A percentile compares a stretch with the other conserved stretches of the same genome.
These are phyloP conservation scores for Suhomyces tanzawaensis DNA, from an alignment of 805 yeast species.

Conservation along the genomic window DNA sequence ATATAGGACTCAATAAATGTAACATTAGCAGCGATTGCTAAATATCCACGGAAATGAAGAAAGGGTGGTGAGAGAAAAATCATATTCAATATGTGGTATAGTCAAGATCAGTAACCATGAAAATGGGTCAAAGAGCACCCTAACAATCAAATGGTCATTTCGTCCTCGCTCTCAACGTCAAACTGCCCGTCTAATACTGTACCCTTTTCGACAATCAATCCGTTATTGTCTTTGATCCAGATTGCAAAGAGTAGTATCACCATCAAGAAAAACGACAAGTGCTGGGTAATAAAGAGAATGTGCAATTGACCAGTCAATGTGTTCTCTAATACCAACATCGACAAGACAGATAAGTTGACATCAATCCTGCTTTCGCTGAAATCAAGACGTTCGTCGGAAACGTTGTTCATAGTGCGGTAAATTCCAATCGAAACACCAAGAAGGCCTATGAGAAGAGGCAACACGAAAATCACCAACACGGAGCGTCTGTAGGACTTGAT, in stretches of 20 bases:
- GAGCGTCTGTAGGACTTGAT: slow-evolving; percentile 24
- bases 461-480: slow-evolving; percentile 22
- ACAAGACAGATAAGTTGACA: slow-evolving; percentile 1
- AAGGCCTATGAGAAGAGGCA: slow-evolving; percentile 18
- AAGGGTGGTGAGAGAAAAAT: too few species aligned
- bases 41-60: too few species aligned
- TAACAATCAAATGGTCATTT: neutral
- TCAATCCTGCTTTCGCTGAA: neutral
- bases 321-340: neutral
- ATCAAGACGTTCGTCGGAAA: neutral
- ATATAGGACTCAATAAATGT: too few species aligned
- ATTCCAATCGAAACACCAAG: neutral
- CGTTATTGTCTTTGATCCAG: slow-evolving; percentile 32
- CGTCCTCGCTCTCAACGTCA: slow-evolving; percentile 2
- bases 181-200: neutral
- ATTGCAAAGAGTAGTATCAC: slow-evolving; percentile 20
- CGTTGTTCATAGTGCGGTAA: neutral
- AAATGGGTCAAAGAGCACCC: too few species aligned
- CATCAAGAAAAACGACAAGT: slow-evolving; percentile 9
- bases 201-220: slow-evolving; percentile 21
- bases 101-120: too few species aligned
- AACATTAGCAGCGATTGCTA: too few species aligned
- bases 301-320: neutral
- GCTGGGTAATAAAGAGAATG: slow-evolving; percentile 11
- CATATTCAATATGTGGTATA: too few species aligned